Base-by-base conservation (phyloP, 805 yeast species). In the Danielia oregonensis region DNA sequence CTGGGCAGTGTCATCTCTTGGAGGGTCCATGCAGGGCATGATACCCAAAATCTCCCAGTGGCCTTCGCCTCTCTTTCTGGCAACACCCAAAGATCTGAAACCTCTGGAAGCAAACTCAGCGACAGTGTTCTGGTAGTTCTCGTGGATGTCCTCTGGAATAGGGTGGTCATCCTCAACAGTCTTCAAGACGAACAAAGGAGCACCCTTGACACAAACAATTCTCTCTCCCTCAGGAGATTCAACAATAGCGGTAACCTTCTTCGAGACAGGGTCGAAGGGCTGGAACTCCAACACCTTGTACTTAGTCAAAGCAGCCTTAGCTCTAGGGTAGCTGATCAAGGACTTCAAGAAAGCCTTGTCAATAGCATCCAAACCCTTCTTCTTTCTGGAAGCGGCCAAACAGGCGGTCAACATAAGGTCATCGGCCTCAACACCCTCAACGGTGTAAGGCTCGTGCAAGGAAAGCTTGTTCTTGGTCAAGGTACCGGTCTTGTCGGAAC, bases 21-120 rank as follows among this genome's bases (percentile, higher is more conserved):
- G 96, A 61, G 96, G 96, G 72, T 88, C 96, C 89, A 86, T 84
- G 74, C 95, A 87, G 69, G 96, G 96, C 96, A 88, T 87, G 67
- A 88, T 89, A 67, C 96, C 96, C 61, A 88, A 74, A 55, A 88
- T 87, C 74, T 88, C 96, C 96, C 96, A 88, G 80, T 86, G 94
- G 58, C 94, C 94, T 71, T 86, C 95, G 72, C 94, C 96, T 76
- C 95, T 82, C 86, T 86, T 86, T 79, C 96, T 86, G 50, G 96
- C 96, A 74, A 88, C 96, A 82, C 96, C 96, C 65, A 88, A 77
- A 60, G 96, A 88, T 73, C 96, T 79, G 91, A 86, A 88, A 79
- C 96, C 96, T 80, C 96, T 83, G 57, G 94, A 82, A 62, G 96
- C 96, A 65, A 88, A 86, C 74, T 88, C 96, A 61, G 95, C 95